Percentiles rank a stretch among this genome's conserved stretches.
Conservation (phyloP, 2,329 filamentous ascomycete species). For the Colletotrichum sp. region DNA sequence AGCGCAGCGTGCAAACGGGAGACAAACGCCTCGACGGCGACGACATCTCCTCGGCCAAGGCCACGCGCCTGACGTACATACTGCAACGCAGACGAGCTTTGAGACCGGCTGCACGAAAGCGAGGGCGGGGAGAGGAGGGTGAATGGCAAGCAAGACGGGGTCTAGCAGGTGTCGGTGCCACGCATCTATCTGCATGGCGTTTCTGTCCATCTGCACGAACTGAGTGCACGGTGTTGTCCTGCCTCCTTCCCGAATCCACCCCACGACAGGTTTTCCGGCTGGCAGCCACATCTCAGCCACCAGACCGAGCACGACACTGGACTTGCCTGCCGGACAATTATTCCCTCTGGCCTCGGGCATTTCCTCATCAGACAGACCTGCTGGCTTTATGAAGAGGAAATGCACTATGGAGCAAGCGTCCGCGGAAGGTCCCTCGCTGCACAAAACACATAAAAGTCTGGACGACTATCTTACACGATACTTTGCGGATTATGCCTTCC, state of each 20-base stretch:
- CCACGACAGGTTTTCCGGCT: neutral
- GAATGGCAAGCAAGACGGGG: neutral
- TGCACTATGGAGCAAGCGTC: neutral
- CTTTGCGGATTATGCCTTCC: neutral
- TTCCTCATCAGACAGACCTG: neutral
- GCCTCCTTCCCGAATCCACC: neutral
- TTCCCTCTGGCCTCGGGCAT: neutral
- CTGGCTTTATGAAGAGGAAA: neutral
- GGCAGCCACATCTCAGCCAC: constrained; percentile 7
- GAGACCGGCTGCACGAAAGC: neutral
- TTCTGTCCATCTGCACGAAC: neutral
- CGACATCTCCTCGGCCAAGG: neutral
- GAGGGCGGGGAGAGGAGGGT: neutral
- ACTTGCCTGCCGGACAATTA: neutral
- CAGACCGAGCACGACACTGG: neutral
- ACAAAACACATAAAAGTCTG: neutral
- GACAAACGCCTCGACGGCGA: neutral
- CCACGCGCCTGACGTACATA: neutral
- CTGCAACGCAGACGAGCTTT: neutral
- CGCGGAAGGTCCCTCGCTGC: neutral
- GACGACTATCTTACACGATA: neutral
- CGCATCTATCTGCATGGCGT: neutral
- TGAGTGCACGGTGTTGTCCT: neutral
- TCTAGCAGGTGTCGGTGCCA: neutral
- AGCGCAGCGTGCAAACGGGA: neutral